Conservation (phyloP, 2,329 filamentous ascomycete genomes). For the Coniochaeta hoffmannii region DNA sequence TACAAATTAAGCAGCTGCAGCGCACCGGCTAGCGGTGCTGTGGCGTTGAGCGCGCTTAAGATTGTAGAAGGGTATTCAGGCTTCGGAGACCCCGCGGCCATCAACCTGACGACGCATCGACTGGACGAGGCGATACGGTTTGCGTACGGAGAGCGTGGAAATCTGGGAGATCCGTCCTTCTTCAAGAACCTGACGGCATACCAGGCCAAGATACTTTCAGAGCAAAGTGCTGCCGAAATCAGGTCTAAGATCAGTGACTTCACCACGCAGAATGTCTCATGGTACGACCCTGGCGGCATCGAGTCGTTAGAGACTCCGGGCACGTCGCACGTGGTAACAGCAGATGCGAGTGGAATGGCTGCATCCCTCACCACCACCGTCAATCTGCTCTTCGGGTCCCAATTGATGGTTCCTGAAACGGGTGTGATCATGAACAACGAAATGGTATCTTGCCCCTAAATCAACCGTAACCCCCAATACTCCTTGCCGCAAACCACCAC, state of each 20-base stretch:
- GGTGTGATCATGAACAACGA: conserved; percentile 65
- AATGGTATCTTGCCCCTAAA: too few species aligned
- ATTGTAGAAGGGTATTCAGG: conserved; percentile 63
- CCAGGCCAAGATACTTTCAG: conserved; percentile 60
- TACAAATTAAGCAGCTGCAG: conserved; percentile 60
- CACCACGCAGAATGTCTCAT: conserved; percentile 28
- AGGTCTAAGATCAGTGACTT: conserved; percentile 36
- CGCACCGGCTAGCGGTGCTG: conserved; percentile 67
- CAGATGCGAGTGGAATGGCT: conserved; percentile 63
- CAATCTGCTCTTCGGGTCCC: conserved; percentile 73
- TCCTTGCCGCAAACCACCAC: too few species aligned
- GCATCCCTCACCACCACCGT: conserved; percentile 75
- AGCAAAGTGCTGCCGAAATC: conserved; percentile 45
- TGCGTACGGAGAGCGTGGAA: conserved; percentile 65
- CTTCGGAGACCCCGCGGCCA: conserved; percentile 47
- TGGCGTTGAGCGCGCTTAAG: conserved; percentile 67
- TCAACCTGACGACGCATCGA: conserved; percentile 62
- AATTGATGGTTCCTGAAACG: conserved; percentile 71
- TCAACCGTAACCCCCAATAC: too few species aligned
- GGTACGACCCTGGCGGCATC: conserved; percentile 37
- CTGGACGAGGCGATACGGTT: conserved; percentile 81
- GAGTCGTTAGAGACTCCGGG: conserved; percentile 54
- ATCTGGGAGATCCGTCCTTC: conserved; percentile 71
- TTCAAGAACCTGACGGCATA: conserved; percentile 51
- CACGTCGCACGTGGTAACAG: conserved; percentile 59